These are phyloP conservation scores for Phytophthora palmivora DNA, from an alignment of 352 stramenopile species.

Conservation along the genomic window DNA sequence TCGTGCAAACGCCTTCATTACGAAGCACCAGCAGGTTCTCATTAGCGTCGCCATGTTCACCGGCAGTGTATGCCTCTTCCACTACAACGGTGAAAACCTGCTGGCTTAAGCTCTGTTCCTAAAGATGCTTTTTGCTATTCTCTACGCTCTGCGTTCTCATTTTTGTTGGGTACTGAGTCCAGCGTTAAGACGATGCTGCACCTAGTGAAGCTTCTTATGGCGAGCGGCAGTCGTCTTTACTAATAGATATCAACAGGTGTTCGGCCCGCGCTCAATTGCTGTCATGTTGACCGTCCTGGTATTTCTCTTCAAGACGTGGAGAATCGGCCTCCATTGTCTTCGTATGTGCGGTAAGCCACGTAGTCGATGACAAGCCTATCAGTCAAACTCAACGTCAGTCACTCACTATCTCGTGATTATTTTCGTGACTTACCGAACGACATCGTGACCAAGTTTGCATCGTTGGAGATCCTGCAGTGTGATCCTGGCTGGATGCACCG, in stretches of 20 bases:
- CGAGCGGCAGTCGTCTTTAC: constrained; percentile 28
- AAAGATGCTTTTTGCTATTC: constrained; percentile 19
- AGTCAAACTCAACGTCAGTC: not conserved
- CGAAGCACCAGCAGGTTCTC: constrained; percentile 77
- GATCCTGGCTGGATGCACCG: constrained; percentile 47
- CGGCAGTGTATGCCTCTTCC: constrained; percentile 76
- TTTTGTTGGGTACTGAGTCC: constrained; percentile 21
- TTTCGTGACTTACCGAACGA: constrained; percentile 42
- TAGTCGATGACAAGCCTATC: constrained; percentile 62
- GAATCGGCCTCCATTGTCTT: constrained; percentile 58
- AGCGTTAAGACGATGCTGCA: constrained; percentile 14
- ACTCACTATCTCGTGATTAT: not conserved
- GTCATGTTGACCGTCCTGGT: not conserved
- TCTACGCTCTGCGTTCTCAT: constrained; percentile 23
- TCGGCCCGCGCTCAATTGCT: constrained; percentile 15
- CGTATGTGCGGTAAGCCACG: constrained; percentile 60
- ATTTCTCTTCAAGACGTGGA: constrained; percentile 7
- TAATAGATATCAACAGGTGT: constrained; percentile 44
- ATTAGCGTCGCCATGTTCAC: constrained; percentile 82
- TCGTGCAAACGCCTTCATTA: constrained; percentile 66
- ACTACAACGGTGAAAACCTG: constrained; percentile 87
- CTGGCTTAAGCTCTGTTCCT: constrained; percentile 41
- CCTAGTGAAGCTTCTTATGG: constrained; percentile 10
- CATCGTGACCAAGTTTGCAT: constrained; percentile 56
- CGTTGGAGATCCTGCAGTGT: constrained; percentile 65